Percentiles rank a stretch among this genome's conserved stretches.
Conservation (phyloP, 2,329 filamentous ascomycete genomes). For the Neofusicoccum kwambonambiense region DNA sequence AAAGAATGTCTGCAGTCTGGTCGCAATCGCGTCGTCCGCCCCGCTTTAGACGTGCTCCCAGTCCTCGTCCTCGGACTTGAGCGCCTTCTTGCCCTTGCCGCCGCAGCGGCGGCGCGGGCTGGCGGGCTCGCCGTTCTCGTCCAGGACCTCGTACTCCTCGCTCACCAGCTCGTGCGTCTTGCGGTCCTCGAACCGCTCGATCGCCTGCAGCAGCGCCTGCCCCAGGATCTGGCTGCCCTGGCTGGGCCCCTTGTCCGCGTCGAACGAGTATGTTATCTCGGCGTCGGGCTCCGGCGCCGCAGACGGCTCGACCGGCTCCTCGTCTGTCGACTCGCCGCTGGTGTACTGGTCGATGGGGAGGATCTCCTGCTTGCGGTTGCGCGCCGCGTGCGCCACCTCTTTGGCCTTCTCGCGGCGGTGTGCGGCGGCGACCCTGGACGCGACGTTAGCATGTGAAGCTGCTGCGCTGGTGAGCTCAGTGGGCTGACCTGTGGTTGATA, state of each 20-base stretch:
- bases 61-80: slow-evolving; percentile 35
- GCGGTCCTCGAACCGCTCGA: slow-evolving; percentile 59
- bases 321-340: slow-evolving; percentile 44
- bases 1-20: slow-evolving; percentile 9
- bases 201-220: slow-evolving; percentile 56
- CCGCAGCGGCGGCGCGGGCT: slow-evolving; percentile 23
- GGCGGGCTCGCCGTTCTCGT: slow-evolving; percentile 40
- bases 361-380: slow-evolving; percentile 40
- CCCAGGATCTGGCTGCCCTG: slow-evolving; percentile 59
- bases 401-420: slow-evolving; percentile 17
- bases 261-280: slow-evolving; percentile 56
- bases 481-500: slow-evolving; percentile 20
- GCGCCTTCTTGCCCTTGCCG: slow-evolving; percentile 30
- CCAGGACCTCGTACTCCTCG: slow-evolving; percentile 58
- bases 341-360: slow-evolving; percentile 25
- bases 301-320: slow-evolving; percentile 45
- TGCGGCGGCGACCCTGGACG: background rate
- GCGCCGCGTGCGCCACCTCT: slow-evolving; percentile 10
- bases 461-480: background rate
- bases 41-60: slow-evolving; percentile 41
- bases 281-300: slow-evolving; percentile 46
- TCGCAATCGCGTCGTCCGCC: background rate
- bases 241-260: slow-evolving; percentile 49
- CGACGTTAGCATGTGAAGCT: background rate
- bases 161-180: slow-evolving; percentile 61